Conservation (phyloP, 2,329 filamentous ascomycete species). For the Emergomyces pasteurianus region DNA sequence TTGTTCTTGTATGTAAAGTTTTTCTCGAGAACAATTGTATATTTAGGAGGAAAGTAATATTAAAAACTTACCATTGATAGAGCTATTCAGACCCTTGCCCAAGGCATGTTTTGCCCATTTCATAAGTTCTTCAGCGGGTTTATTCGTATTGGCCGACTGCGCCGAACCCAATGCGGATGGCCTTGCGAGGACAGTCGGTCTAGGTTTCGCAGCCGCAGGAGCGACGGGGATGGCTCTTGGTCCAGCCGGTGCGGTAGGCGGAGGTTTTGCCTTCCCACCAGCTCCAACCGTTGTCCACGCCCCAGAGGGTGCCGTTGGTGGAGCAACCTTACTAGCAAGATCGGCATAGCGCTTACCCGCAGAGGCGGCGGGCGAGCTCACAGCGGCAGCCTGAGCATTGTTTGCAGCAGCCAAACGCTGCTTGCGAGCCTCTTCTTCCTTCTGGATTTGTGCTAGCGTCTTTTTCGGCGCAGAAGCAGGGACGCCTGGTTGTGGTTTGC, state of each 20-base stretch:
- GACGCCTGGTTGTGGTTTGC: slow-evolving; percentile 28
- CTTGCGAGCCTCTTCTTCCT: slow-evolving; percentile 87
- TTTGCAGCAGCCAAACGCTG: slow-evolving; percentile 49
- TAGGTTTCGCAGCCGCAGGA: slow-evolving; percentile 33
- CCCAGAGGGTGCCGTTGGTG: slow-evolving; percentile 33
- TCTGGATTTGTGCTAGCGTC: slow-evolving; percentile 90
- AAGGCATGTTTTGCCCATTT: slow-evolving; percentile 84
- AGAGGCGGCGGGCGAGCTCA: slow-evolving; percentile 32
- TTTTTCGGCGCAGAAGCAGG: slow-evolving; percentile 53
- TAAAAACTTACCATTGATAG: slow-evolving; percentile 49
- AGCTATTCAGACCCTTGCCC: slow-evolving; percentile 56
- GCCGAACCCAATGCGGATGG: slow-evolving; percentile 36
- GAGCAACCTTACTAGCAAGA: slow-evolving; percentile 65
- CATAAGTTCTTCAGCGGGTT: slow-evolving; percentile 80
- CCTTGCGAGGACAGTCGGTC: slow-evolving; percentile 40
- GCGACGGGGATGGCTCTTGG: slow-evolving; percentile 38
- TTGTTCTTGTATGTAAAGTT: background rate
- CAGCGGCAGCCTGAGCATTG: slow-evolving; percentile 36
- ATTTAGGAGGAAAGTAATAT: background rate
- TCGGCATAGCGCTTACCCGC: slow-evolving; percentile 85
- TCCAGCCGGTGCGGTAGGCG: slow-evolving; percentile 36
- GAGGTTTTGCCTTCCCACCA: slow-evolving; percentile 77
- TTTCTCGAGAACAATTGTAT: background rate
- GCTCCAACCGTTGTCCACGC: slow-evolving; percentile 96
- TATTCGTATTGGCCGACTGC: slow-evolving; percentile 35